Evolutionary conservation across 2,329 filamentous ascomycete genomes (phyloP).

Genomic region (Stemphylium beticola): DNA sequence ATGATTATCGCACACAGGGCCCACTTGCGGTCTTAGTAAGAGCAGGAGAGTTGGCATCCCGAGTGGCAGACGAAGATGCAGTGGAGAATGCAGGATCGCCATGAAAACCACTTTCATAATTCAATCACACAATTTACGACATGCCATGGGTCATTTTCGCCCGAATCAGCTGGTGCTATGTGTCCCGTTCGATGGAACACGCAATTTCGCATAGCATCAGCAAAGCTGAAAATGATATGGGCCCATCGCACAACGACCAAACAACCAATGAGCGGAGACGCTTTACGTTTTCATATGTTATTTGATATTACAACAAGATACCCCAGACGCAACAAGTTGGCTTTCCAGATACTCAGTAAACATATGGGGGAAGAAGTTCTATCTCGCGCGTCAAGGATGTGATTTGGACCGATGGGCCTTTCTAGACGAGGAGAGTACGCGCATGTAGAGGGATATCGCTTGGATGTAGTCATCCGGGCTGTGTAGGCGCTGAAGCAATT

Average conservation of each 20-base stretch:
- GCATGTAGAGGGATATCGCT: background rate
- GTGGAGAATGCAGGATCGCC: constrained; percentile 31
- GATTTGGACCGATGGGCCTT: background rate
- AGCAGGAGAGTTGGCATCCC: constrained; percentile 46
- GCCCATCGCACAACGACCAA: background rate
- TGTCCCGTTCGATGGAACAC: background rate
- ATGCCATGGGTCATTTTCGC: background rate
- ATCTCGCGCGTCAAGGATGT: constrained; percentile 1
- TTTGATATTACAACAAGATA: constrained; percentile 17
- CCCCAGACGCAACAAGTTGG: constrained; percentile 9
- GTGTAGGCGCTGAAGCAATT: background rate
- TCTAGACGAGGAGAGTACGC: constrained; percentile 3
- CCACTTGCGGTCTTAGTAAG: constrained; percentile 47
- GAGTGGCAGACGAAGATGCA: constrained; percentile 40
- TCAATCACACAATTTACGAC: constrained; percentile 3
- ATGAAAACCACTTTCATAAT: constrained; percentile 17
- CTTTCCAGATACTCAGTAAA: constrained; percentile 8
- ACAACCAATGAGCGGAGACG: constrained; percentile 3
- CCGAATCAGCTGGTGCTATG: background rate
- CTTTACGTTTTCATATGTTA: constrained; percentile 16
- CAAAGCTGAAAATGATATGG: background rate
- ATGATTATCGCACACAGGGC: constrained; percentile 42
- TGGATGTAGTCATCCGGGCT: background rate
- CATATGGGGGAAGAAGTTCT: constrained; percentile 5
- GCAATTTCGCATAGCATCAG: background rate